These are phyloP conservation scores for Larix kaempferi DNA, from an alignment of 75 land plant genomes.

Conservation along the genomic window DNA sequence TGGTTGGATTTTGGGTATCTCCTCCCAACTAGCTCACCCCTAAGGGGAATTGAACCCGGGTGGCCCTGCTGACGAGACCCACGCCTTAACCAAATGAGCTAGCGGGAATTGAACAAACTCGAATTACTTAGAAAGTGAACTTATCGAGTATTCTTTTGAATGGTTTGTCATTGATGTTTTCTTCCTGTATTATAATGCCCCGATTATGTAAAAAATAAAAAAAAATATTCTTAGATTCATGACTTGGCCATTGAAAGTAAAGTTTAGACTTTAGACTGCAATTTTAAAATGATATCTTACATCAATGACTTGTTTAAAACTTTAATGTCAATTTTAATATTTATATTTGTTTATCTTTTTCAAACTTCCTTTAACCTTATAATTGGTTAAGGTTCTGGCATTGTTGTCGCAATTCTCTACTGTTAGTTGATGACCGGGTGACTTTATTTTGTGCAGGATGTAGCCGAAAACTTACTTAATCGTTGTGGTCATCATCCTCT, in stretches of 20 bases:
- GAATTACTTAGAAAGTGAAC: no score
- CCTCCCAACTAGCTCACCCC: no score
- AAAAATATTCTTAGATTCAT: neutral
- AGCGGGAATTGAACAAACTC: no score
- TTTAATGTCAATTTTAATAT: neutral
- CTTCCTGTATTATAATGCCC: neutral
- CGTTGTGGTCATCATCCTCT: slow-evolving; percentile 57
- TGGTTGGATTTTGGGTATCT: no score
- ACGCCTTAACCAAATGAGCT: no score
- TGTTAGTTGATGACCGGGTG: neutral
- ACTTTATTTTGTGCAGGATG: slow-evolving; percentile 13
- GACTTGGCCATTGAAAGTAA: neutral
- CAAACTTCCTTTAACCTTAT: neutral
- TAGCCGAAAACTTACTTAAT: slow-evolving; percentile 36
- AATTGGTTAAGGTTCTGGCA: neutral
- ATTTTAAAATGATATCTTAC: neutral
- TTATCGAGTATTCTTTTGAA: no score
- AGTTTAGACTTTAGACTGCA: neutral
- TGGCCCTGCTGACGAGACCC: no score
- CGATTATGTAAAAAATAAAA: no score
- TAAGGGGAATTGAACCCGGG: no score
- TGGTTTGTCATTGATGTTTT: no score
- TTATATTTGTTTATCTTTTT: neutral
- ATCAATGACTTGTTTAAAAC: neutral
- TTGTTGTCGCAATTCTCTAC: neutral